A percentile compares a stretch with the other conserved stretches of the same genome.
Evolutionary conservation across 2,329 filamentous ascomycete species (phyloP).

Genomic region (Grosmannia huntii): DNA sequence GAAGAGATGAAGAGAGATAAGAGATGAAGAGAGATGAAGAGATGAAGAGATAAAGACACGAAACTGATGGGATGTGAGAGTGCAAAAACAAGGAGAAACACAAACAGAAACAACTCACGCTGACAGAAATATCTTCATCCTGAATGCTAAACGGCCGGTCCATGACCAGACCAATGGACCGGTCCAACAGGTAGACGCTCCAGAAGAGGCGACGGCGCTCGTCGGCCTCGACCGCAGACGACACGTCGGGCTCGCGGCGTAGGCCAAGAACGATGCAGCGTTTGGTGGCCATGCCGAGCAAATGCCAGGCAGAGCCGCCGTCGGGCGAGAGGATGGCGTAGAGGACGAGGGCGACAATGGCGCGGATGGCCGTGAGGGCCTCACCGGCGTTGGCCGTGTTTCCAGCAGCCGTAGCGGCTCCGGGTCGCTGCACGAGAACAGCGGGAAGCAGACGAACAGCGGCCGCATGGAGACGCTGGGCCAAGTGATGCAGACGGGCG

Average conservation of each 20-base stretch:
- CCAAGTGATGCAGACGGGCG: neutral
- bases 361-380: conserved; percentile 2
- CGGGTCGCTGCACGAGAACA: neutral
- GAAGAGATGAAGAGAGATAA: too few species aligned
- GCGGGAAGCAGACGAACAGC: conserved; percentile 3
- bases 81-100: too few species aligned
- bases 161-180: conserved; percentile 1
- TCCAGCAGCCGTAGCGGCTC: too few species aligned
- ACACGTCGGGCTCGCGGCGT: conserved; percentile 14
- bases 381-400: neutral
- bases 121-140: neutral
- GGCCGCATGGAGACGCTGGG: neutral
- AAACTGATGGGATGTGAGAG: too few species aligned
- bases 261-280: conserved; percentile 17
- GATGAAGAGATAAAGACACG: too few species aligned
- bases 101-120: neutral
- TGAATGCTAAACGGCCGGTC: conserved; percentile 3
- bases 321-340: conserved; percentile 14
- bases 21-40: too few species aligned
- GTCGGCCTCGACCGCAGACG: neutral
- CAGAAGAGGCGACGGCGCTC: neutral
- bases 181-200: conserved; percentile 1
- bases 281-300: conserved; percentile 19
- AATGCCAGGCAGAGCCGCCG: conserved; percentile 19
- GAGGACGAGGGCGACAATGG: conserved; percentile 11